phyloP scores from a whole-genome alignment of 257 asterid genomes.

The Phtheirospermum japonicum region DNA sequence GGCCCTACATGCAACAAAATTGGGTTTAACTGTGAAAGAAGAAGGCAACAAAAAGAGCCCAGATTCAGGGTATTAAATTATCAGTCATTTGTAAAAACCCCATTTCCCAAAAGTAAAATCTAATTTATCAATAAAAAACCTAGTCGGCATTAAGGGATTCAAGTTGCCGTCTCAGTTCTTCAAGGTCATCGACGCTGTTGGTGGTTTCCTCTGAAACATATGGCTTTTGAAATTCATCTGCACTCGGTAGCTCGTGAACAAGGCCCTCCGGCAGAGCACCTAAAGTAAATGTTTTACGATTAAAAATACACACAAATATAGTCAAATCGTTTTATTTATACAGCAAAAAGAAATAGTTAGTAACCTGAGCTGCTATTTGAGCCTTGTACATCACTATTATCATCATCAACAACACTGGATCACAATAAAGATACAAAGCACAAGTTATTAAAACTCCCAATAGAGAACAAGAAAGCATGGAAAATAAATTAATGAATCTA shows the following conservation, averaged over 20 bases:
- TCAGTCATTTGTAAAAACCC: not conserved
- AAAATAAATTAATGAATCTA: not conserved
- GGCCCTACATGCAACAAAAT: slow-evolving; percentile 21
- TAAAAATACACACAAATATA: not conserved
- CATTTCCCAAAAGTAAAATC: not conserved
- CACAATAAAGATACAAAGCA: slow-evolving; percentile 32
- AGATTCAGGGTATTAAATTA: not conserved
- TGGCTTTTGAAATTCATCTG: slow-evolving; percentile 59
- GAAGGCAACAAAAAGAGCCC: slow-evolving; percentile 3
- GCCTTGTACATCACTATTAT: slow-evolving; percentile 35
- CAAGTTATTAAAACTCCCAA: not conserved
- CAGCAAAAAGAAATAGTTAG: not conserved
- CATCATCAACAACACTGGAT: slow-evolving; percentile 79
- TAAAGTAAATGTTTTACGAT: slow-evolving; percentile 25
- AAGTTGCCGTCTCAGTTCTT: slow-evolving; percentile 75
- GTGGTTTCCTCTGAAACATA: slow-evolving; percentile 37
- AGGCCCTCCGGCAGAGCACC: slow-evolving; percentile 84
- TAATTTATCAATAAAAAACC: slow-evolving; percentile 1
- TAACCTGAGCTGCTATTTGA: slow-evolving; percentile 56
- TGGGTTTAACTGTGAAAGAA: slow-evolving; percentile 8
- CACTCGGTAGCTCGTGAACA: slow-evolving; percentile 80
- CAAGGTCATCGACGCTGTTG: slow-evolving; percentile 60
- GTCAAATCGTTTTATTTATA: not conserved
- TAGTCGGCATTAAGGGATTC: slow-evolving; percentile 73
- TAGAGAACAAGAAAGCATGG: slow-evolving; percentile 17